Conservation (phyloP, 2,329 filamentous ascomycete genomes). For the Chaetomiaceae sp. region DNA sequence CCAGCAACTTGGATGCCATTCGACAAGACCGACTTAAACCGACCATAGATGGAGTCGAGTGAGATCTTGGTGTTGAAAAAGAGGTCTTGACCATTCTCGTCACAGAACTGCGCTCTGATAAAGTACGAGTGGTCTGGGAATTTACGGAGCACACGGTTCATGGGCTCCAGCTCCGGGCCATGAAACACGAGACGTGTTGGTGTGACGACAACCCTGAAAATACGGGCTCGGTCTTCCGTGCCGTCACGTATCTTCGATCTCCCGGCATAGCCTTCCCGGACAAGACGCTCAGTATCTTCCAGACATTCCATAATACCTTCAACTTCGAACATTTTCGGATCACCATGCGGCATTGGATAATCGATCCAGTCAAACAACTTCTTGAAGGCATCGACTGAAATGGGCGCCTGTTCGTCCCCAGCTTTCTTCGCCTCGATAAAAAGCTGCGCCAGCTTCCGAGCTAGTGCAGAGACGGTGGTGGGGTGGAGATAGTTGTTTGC, state of each 20-base stretch:
- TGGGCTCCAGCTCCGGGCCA: conserved; percentile 62
- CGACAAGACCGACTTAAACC: conserved; percentile 58
- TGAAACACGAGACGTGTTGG: conserved; percentile 54
- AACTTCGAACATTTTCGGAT: conserved; percentile 37
- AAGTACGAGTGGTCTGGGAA: conserved; percentile 59
- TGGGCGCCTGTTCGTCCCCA: conserved; percentile 29
- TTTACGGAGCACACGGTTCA: conserved; percentile 67
- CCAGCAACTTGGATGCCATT: conserved; percentile 61
- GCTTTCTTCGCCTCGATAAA: conserved; percentile 24
- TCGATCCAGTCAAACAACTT: conserved; percentile 49
- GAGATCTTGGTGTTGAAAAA: conserved; percentile 51
- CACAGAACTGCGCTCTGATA: conserved; percentile 66
- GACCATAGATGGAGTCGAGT: conserved; percentile 48
- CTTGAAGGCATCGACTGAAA: conserved; percentile 52
- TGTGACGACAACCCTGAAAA: conserved; percentile 56
- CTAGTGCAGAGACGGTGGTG: conserved; percentile 40
- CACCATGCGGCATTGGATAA: conserved; percentile 50
- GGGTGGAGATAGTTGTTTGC: too few species aligned
- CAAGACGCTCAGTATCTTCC: conserved; percentile 36
- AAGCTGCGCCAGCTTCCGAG: conserved; percentile 39
- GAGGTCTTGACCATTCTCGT: conserved; percentile 66
- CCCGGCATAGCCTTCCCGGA: neutral
- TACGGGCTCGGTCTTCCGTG: conserved; percentile 42
- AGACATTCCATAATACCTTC: conserved; percentile 39
- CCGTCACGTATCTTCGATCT: conserved; percentile 25